Percentiles rank a stretch among this genome's conserved stretches.
Conservation (phyloP, 768 basidiomycete species). For the Pleurotus cornucopiae region DNA sequence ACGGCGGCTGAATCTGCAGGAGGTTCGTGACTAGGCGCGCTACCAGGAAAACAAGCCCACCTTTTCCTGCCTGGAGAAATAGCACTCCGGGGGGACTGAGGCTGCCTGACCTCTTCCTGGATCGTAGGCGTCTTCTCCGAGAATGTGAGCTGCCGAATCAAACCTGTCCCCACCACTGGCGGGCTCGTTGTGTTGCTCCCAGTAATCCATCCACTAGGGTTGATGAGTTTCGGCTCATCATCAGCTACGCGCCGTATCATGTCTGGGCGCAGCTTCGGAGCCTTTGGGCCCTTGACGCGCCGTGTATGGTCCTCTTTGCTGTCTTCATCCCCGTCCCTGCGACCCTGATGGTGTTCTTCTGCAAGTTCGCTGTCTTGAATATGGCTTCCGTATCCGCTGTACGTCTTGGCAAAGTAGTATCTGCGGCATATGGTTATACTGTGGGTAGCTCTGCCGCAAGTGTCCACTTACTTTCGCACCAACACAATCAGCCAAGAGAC, state of each 20-base stretch:
- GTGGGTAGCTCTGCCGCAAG: constrained; percentile 2
- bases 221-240: constrained; percentile 59
- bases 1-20: constrained; percentile 21
- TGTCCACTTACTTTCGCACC: constrained; percentile 54
- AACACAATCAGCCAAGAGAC: constrained; percentile 77
- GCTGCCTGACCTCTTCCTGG: not conserved
- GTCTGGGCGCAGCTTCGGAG: constrained; percentile 47
- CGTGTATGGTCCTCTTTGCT: constrained; percentile 4
- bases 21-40: constrained; percentile 7
- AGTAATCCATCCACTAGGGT: constrained; percentile 72
- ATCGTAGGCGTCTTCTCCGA: not conserved
- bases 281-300: constrained; percentile 9
- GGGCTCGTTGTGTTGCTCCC: constrained; percentile 12
- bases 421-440: constrained; percentile 26
- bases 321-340: constrained; percentile 2
- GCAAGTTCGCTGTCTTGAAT: constrained; percentile 4
- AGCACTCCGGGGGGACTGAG: not conserved
- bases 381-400: constrained; percentile 38
- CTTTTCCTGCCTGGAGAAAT: not conserved
- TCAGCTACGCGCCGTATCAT: constrained; percentile 74
- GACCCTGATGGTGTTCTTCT: constrained; percentile 5
- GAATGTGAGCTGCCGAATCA: not conserved
- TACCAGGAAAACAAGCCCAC: not conserved
- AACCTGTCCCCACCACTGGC: not conserved
- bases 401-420: constrained; percentile 68